Base-by-base conservation (phyloP, 306 rosid species). In the Lotus japonicus region DNA sequence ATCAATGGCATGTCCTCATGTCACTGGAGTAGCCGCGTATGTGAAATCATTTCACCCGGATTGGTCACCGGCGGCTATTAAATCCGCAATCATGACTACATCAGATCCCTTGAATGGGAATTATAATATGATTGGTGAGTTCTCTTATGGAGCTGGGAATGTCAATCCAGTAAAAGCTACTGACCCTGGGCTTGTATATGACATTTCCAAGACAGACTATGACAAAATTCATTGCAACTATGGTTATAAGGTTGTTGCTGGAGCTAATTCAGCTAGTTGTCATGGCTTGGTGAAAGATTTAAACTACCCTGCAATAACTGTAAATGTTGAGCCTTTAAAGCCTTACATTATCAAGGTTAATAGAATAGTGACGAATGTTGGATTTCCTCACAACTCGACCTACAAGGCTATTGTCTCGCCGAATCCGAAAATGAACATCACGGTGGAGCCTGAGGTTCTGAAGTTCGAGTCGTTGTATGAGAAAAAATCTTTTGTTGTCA, bases 1-100 rank as follows among this genome's bases (percentile, higher is more conserved):
- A 23, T 80, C 84, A 13, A 75, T 75, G 80, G 3, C 84, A 6
- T 70, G 77, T 21, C 80, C 80, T 3, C 84, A 80, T 15, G 84
- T 36, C 3, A 33, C 80, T 16, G 80, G 80, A 13, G 46, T 51
- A 11, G 80, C 80, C 21, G 74, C 80, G 7, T 75, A 64, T 7
- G 48, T 80, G 9, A 80, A 70, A 60, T 17, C 45, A 0, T 70
- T 80, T 23, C 84, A 75, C 69, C 68, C 33, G 0, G 18, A 70
- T 42, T 80, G 84, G 80, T 74, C 74, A 6, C 69, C 74, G 0
- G 57, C 83, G 2, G 80, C 58, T 7, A 53, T 53, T 8, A 53
- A 53, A 53, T 53, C 58, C 0, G 62, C 62, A 5, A 56, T 56
- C 2, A 70, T 72, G 82, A 70, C 83, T 5, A 41, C 83, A 11